Evolutionary conservation across 1,284 basidiomycete species (phyloP).

Genomic region (Malassezia japonica): DNA sequence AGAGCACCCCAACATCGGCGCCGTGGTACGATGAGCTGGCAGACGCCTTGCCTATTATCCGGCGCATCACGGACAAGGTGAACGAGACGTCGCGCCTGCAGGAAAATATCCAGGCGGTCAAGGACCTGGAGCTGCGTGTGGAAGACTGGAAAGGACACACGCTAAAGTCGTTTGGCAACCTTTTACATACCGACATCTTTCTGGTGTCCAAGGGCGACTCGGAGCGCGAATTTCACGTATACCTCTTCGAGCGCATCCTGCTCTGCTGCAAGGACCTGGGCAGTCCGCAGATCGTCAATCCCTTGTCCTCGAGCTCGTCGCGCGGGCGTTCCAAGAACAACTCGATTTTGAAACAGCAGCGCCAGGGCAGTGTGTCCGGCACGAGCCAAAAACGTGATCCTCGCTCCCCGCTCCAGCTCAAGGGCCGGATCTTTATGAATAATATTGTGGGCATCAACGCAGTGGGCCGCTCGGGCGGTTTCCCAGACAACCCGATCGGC

Average conservation of each 20-base stretch:
- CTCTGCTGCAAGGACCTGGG: conserved; percentile 86
- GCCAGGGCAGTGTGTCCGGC: conserved; percentile 17
- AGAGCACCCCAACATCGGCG: conserved; percentile 52
- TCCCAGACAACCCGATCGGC: conserved; percentile 23
- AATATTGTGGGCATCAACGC: conserved; percentile 71
- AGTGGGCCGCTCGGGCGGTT: conserved; percentile 49
- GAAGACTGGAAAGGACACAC: conserved; percentile 99
- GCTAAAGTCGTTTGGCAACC: conserved; percentile 79
- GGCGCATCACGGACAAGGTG: conserved; percentile 87
- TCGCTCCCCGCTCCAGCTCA: conserved; percentile 63
- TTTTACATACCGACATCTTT: conserved; percentile 88
- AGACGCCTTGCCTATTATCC: conserved; percentile 71
- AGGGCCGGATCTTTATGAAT: conserved; percentile 93
- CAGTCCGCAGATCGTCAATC: conserved; percentile 43
- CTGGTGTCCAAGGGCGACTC: conserved; percentile 91
- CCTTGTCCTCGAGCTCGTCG: conserved; percentile 45
- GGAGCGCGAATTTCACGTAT: conserved; percentile 95
- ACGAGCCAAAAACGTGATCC: conserved; percentile 48
- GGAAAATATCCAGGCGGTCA: conserved; percentile 73
- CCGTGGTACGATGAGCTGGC: conserved; percentile 64
- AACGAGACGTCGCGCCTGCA: conserved; percentile 83
- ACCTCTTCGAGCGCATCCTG: conserved; percentile 97
- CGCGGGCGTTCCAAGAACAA: conserved; percentile 27
- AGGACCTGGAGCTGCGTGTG: conserved; percentile 76
- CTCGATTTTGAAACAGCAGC: conserved; percentile 29